Conservation (phyloP, 352 stramenopile genomes). For the Phytophthora hibernalis region DNA sequence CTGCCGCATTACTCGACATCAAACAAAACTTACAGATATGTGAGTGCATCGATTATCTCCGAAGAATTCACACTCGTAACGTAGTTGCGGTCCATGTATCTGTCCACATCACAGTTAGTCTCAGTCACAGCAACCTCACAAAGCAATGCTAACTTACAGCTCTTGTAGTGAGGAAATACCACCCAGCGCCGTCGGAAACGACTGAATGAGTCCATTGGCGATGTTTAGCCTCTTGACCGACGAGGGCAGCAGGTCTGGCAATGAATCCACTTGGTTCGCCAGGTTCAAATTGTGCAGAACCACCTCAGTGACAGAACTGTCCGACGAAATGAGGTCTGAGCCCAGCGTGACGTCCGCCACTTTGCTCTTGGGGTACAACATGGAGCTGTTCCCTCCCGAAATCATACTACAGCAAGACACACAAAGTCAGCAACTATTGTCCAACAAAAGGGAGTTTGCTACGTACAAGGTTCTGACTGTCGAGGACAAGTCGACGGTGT, state of each 20-base stretch:
- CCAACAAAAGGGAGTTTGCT: background rate
- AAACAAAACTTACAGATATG: slow-evolving; percentile 17
- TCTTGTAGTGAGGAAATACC: slow-evolving; percentile 12
- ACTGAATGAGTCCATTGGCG: slow-evolving; percentile 30
- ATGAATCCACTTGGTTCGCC: slow-evolving; percentile 19
- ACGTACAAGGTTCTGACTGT: slow-evolving; percentile 32
- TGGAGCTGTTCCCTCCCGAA: slow-evolving; percentile 18
- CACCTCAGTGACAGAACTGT: slow-evolving; percentile 28
- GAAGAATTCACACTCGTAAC: slow-evolving; percentile 20
- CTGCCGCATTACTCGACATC: background rate
- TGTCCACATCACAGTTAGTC: slow-evolving; percentile 13
- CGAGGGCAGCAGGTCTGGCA: slow-evolving; percentile 29
- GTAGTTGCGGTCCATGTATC: slow-evolving; percentile 26
- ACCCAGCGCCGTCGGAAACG: slow-evolving; percentile 29
- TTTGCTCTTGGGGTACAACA: slow-evolving; percentile 36
- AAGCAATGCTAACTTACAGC: slow-evolving; percentile 2
- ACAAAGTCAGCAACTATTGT: background rate
- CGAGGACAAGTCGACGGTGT: slow-evolving; percentile 25
- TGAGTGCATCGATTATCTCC: slow-evolving; percentile 29
- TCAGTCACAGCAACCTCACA: slow-evolving; percentile 17
- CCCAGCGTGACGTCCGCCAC: slow-evolving; percentile 33
- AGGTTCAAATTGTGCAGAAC: slow-evolving; percentile 32
- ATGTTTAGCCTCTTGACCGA: slow-evolving; percentile 32
- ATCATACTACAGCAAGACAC: slow-evolving; percentile 26
- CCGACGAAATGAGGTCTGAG: slow-evolving; percentile 22